Percentiles rank a stretch among this genome's conserved stretches.
phyloP scores from a whole-genome alignment of 2,329 filamentous ascomycete species.

The Acrocalymma vagum region DNA sequence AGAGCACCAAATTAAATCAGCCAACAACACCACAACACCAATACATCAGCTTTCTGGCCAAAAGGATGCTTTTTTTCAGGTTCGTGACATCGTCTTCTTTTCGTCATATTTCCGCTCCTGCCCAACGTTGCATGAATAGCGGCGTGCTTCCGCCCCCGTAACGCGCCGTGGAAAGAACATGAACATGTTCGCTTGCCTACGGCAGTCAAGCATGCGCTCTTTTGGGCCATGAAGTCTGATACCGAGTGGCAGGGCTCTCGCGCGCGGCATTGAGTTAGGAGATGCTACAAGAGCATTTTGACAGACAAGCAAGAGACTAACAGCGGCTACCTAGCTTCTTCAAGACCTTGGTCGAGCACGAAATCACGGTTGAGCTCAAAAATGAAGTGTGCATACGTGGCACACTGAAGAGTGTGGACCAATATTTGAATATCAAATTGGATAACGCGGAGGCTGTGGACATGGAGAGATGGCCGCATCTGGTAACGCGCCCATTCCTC shows the following conservation, averaged over 20 bases:
- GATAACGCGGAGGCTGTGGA: slow-evolving; percentile 94
- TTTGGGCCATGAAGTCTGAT: no score
- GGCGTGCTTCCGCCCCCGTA: no score
- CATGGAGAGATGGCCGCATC: slow-evolving; percentile 91
- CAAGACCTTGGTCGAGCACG: slow-evolving; percentile 96
- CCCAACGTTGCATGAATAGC: background rate
- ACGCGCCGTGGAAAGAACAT: no score
- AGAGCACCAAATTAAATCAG: no score
- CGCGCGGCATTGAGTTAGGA: no score
- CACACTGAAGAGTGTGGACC: slow-evolving; percentile 95
- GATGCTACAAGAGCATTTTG: no score
- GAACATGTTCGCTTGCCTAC: no score
- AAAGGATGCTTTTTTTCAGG: slow-evolving; percentile 64
- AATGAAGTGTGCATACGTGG: slow-evolving; percentile 98
- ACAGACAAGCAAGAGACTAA: slow-evolving; percentile 5
- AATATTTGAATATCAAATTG: slow-evolving; percentile 99
- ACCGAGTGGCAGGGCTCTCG: no score
- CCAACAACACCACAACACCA: slow-evolving; percentile 7
- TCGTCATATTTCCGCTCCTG: background rate
- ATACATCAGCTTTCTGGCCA: background rate
- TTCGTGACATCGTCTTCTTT: slow-evolving; percentile 29
- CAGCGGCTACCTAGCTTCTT: slow-evolving; percentile 70
- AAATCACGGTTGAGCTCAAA: slow-evolving; percentile 98
- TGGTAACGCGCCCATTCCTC: slow-evolving; percentile 61
- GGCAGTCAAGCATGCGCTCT: no score